Percentiles rank a stretch among this genome's conserved stretches.
These are phyloP conservation scores for Lentinula raphanica DNA, from an alignment of 768 basidiomycete species.

Conservation along the genomic window DNA sequence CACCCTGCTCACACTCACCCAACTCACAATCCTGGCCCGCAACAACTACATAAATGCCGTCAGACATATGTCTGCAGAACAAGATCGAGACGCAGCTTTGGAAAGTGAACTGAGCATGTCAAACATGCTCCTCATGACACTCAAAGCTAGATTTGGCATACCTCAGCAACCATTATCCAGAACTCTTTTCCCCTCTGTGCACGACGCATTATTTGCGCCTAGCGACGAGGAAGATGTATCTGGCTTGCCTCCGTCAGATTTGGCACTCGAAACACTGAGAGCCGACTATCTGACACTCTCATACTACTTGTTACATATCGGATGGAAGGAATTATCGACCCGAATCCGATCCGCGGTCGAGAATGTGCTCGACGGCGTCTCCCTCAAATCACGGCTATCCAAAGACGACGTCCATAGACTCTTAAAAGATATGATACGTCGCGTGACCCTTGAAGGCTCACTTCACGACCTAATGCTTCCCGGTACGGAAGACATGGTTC, in stretches of 20 bases:
- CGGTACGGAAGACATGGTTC: slow-evolving; percentile 3
- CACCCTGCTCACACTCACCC: slow-evolving; percentile 78
- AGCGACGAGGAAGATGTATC: slow-evolving; percentile 20
- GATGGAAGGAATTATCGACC: slow-evolving; percentile 81
- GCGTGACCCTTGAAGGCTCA: slow-evolving; percentile 50
- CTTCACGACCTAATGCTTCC: neutral
- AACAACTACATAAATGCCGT: slow-evolving; percentile 62
- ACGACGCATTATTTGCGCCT: slow-evolving; percentile 13
- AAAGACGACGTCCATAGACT: slow-evolving; percentile 63
- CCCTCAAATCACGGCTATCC: slow-evolving; percentile 72
- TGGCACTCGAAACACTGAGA: neutral
- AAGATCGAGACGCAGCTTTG: slow-evolving; percentile 39
- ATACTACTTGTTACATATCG: slow-evolving; percentile 91
- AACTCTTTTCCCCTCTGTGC: neutral
- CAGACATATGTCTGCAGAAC: slow-evolving; percentile 29
- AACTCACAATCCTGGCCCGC: slow-evolving; percentile 81
- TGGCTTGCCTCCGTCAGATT: neutral
- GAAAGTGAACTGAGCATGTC: neutral
- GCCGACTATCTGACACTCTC: slow-evolving; percentile 73
- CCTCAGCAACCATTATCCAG: slow-evolving; percentile 2
- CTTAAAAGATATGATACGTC: slow-evolving; percentile 65
- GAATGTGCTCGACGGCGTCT: slow-evolving; percentile 79
- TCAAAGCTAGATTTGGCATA: slow-evolving; percentile 1
- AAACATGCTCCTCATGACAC: neutral
- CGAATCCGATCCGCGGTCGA: slow-evolving; percentile 72